Conservation (phyloP, 179 eudicot species). For the Patellifolia procumbens region DNA sequence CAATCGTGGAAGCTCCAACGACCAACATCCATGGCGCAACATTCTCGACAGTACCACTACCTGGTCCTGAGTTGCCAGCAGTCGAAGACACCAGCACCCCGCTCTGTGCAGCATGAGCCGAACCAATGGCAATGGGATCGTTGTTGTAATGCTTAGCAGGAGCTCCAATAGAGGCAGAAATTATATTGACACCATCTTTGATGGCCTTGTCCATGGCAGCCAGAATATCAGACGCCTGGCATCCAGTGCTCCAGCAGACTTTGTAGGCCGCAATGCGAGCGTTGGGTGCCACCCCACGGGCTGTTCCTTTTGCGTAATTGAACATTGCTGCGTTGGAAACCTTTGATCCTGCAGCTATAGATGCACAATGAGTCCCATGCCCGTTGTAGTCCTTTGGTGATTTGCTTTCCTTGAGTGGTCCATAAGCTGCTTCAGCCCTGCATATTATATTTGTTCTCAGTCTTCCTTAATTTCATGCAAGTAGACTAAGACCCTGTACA, state of each 20-base stretch:
- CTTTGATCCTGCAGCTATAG: constrained; percentile 79
- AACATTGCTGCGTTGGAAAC: constrained; percentile 61
- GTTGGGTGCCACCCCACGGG: constrained; percentile 82
- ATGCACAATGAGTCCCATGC: constrained; percentile 88
- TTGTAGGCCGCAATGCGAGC: constrained; percentile 85
- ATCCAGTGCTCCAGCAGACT: constrained; percentile 73
- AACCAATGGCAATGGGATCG: constrained; percentile 81
- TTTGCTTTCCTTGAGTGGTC: constrained; percentile 41
- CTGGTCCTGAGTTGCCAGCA: constrained; percentile 84
- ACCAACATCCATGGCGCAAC: constrained; percentile 92
- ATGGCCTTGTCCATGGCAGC: constrained; percentile 83
- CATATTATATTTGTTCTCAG: too few species aligned
- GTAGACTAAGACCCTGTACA: too few species aligned
- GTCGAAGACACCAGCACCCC: constrained; percentile 79
- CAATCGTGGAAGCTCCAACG: constrained; percentile 85
- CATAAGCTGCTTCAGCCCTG: constrained; percentile 43
- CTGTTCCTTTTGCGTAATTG: constrained; percentile 68
- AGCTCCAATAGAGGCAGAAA: constrained; percentile 80
- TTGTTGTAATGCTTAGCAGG: constrained; percentile 48
- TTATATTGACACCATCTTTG: constrained; percentile 69
- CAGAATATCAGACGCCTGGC: constrained; percentile 73
- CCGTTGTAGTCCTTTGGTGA: constrained; percentile 89
- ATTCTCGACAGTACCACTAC: constrained; percentile 55
- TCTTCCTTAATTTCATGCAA: too few species aligned
- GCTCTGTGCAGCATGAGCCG: constrained; percentile 55